Conservation (phyloP, 2,329 filamentous ascomycete genomes). For the Colletotrichum somersetense region DNA sequence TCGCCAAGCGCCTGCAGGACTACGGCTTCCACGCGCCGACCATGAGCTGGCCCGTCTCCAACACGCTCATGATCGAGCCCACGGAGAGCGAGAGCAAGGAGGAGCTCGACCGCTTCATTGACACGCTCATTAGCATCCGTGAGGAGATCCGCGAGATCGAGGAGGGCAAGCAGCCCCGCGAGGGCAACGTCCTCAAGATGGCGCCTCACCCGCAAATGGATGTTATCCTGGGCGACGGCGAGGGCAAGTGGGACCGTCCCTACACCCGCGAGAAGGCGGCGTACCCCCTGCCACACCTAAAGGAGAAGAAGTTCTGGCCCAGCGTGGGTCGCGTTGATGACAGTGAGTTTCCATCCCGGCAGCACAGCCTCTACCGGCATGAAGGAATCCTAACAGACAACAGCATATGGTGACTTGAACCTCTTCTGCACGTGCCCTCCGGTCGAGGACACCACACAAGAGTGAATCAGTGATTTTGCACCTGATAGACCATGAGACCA, state of each 20-base stretch:
- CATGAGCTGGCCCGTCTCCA: slow-evolving; percentile 95
- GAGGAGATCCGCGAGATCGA: slow-evolving; percentile 88
- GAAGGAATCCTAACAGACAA: slow-evolving; percentile 38
- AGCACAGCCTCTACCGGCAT: background rate
- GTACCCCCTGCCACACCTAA: slow-evolving; percentile 84
- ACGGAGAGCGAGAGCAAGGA: slow-evolving; percentile 93
- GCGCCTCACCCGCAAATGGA: slow-evolving; percentile 88
- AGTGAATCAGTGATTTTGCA: slow-evolving; percentile 38
- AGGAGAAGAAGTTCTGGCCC: slow-evolving; percentile 99
- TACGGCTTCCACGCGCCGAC: slow-evolving; percentile 98
- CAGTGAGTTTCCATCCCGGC: slow-evolving; percentile 67
- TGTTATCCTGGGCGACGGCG: slow-evolving; percentile 71
- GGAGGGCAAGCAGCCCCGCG: slow-evolving; percentile 78
- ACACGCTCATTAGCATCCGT: slow-evolving; percentile 89
- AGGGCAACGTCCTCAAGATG: slow-evolving; percentile 89
- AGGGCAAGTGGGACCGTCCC: slow-evolving; percentile 79
- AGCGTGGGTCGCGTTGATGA: slow-evolving; percentile 88
- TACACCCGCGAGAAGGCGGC: slow-evolving; percentile 88
- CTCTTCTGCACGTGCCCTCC: slow-evolving; percentile 95
- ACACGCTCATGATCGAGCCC: slow-evolving; percentile 98
- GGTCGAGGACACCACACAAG: slow-evolving; percentile 72
- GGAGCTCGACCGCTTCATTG: slow-evolving; percentile 93
- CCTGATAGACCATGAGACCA: slow-evolving; percentile 31
- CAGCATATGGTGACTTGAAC: slow-evolving; percentile 91
- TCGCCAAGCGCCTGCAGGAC: slow-evolving; percentile 96